Base-by-base conservation (phyloP, 768 basidiomycete species). In the Rhodotorula kratochvilovae region DNA sequence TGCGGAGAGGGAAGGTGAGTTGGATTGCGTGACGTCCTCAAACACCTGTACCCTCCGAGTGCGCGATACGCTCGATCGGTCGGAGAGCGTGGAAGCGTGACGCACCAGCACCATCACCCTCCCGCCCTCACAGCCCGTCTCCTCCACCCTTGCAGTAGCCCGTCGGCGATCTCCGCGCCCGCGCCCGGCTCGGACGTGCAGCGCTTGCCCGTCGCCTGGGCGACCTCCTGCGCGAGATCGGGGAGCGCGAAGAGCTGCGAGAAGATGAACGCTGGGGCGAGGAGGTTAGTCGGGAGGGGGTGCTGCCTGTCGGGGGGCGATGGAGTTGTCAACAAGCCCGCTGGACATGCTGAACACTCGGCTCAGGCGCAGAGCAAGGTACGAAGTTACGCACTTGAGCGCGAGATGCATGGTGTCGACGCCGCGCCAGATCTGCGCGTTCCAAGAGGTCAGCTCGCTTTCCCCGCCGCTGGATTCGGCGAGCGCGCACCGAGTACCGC, bases 201-300 rank as follows among this genome's bases (percentile, higher is more conserved):
- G 6, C 17, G n/a, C 61, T 42, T 63, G 15, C 48, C 50, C 25
- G 39, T 29, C 11, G 53, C 29, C 1, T 29, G 27, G 5, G 51
- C 61, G 33, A 21, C 16, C 2, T 15, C 21, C 12, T n/a, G 61
- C 17, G 50, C 15, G 35, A 63, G 61, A n/a, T 2, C 2, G 16
- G 61, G 50, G 27, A 63, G 36, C 27, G 11, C 17, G 61, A 63
- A 63, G 61, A 63, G 50, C 36, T 39, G 61, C 33, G 61, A 53
- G 50, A 63, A 53, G 36, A n/a, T n/a, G 50, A 63, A 63, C 36
- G 61, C 61, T 12, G 61, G 61, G 23, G 61, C 61, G 61, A 63
- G 50, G 61, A 15, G 50, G 1, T n/a, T 10, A 27, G 35, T 4
- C 21, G 48, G 27, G n/a, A 53, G 50, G 17, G 36, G 19, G 2